Evolutionary conservation across 306 rosid genomes (phyloP).

Genomic region (Trifolium repens): DNA sequence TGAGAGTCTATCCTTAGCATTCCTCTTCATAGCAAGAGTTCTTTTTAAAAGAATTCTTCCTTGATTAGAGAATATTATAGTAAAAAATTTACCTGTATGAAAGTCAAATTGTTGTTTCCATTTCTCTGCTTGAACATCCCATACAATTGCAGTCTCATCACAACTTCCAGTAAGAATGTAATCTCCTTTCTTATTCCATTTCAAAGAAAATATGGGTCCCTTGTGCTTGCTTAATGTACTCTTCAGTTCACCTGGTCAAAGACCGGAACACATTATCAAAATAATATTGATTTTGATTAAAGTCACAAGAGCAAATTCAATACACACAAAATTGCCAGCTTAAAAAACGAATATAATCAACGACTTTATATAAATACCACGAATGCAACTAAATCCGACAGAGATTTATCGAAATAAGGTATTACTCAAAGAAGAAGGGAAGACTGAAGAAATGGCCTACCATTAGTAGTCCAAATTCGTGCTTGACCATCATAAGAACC

Average conservation of each 20-base stretch:
- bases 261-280: slow-evolving; percentile 31
- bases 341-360: slow-evolving; percentile 13
- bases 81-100: slow-evolving; percentile 65
- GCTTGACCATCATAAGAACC: slow-evolving; percentile 99
- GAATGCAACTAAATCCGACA: slow-evolving; percentile 34
- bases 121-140: slow-evolving; percentile 91
- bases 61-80: slow-evolving; percentile 27
- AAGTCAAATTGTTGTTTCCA: slow-evolving; percentile 93
- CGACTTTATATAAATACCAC: slow-evolving; percentile 1
- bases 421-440: slow-evolving; percentile 2
- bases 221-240: slow-evolving; percentile 84
- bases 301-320: slow-evolving; percentile 22
- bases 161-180: slow-evolving; percentile 95
- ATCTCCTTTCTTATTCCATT: slow-evolving; percentile 97
- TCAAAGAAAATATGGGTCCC: slow-evolving; percentile 91
- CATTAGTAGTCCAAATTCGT: slow-evolving; percentile 87
- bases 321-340: background rate
- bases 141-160: slow-evolving; percentile 92
- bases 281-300: background rate
- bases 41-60: slow-evolving; percentile 9
- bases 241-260: slow-evolving; percentile 75
- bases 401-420: background rate
- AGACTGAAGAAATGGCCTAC: slow-evolving; percentile 49
- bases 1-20: too few species aligned
- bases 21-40: background rate